Conservation (phyloP, 768 basidiomycete species). For the Glaciozyma martinii region DNA sequence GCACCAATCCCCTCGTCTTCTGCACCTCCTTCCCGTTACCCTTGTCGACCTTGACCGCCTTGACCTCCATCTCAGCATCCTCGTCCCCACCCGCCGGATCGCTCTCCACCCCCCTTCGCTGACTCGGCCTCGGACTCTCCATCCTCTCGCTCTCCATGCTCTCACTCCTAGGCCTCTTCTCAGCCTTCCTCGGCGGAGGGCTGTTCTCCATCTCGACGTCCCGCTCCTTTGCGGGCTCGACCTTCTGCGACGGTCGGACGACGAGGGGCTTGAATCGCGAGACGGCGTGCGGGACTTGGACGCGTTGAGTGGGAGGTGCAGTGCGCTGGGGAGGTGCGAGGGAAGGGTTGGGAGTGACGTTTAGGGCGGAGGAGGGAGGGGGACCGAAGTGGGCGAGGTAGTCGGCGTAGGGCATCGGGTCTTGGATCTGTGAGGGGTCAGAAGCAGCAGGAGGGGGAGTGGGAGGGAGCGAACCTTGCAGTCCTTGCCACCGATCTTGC, state of each 20-base stretch:
- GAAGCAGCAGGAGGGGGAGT: not conserved
- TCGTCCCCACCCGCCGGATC: not conserved
- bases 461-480: not conserved
- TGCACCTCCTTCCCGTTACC: not conserved
- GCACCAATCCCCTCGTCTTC: not conserved
- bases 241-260: not conserved
- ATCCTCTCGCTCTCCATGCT: not conserved
- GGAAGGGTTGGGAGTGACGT: not conserved
- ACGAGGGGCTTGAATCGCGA: not conserved
- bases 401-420: not conserved
- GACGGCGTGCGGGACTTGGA: not conserved
- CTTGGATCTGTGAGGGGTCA: constrained; percentile 1
- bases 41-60: not conserved
- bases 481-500: constrained; percentile 1
- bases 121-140: not conserved
- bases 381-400: not conserved
- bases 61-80: not conserved
- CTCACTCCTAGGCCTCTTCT: not conserved
- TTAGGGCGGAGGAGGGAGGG: not conserved
- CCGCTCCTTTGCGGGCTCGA: not conserved
- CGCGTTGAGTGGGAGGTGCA: not conserved
- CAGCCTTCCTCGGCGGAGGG: not conserved
- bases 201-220: not conserved
- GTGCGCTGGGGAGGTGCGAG: not conserved
- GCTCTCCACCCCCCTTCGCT: not conserved